Evolutionary conservation across 2,329 filamentous ascomycete genomes (phyloP), one percentile per base, ranked within the genome.

Genomic region (Rhexocercosporidium sp.): DNA sequence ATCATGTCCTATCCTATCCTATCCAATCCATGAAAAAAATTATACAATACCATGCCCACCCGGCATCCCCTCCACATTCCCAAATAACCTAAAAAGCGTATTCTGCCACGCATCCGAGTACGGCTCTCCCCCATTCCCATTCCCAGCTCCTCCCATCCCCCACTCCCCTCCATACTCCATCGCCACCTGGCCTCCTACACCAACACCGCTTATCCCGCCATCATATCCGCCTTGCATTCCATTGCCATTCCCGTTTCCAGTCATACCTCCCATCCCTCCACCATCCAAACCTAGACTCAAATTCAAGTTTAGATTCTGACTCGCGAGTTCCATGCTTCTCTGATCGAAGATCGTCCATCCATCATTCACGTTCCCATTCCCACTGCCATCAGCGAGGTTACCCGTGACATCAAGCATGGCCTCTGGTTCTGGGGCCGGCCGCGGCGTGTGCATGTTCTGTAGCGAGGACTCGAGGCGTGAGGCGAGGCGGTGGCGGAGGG

Each of bases 301-400:
- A 22, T 22, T 31, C 25, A 27, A 11, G 18, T 29, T 49, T 3
- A 64, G 25, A 22, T 41, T 47, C n/a, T 56, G 49, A 11, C 53
- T 64, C 16, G 59, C 59, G 3, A 62, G 25, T 9, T 44, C 44
- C 34, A 69, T 57, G 25, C 65, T 67, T 11, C 64, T 71, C 16
- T 71, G 69, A 46, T 73, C 72, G 47, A 73, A 73, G 25, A 73
- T 72, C 7, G 69, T 64, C 72, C 72, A 72, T 5, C 65, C 65
- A 7, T 51, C 39, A 11, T 6, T 11, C 5, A 22, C 44, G 44
- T 47, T 47, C 9, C n/a, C 39, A 18, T 16, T 12, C 12, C 14
- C n/a, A 18, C 2, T 44, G 9, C 14, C n/a, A 29, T 68, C 56
- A 18, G 51, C 47, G 16, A 47, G 22, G 9, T 27, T 44, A 20